Conservation (phyloP, 2,329 filamentous ascomycete genomes). For the Sporothrix pallida region DNA sequence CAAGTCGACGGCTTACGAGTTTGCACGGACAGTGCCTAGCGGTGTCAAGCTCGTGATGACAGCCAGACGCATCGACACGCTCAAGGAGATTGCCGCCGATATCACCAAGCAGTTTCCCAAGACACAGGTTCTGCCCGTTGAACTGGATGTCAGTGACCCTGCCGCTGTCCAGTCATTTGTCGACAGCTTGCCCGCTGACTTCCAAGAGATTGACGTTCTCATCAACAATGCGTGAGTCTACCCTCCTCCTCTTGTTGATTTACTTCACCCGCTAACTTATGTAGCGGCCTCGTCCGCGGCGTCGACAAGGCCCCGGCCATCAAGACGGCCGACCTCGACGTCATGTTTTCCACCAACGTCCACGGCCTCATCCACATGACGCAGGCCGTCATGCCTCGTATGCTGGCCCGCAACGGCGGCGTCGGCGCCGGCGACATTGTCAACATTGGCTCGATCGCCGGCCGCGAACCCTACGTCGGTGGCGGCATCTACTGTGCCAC, state of each 20-base stretch:
- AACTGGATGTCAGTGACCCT: conserved; percentile 84
- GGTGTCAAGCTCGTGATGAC: conserved; percentile 84
- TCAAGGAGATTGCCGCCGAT: conserved; percentile 76
- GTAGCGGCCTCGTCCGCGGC: conserved; percentile 78
- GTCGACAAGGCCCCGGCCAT: conserved; percentile 86
- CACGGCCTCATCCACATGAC: conserved; percentile 96
- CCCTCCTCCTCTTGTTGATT: no score
- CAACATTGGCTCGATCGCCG: conserved; percentile 89
- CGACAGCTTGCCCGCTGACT: conserved; percentile 75
- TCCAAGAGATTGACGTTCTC: conserved; percentile 81
- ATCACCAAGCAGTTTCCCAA: conserved; percentile 80
- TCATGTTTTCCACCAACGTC: conserved; percentile 94
- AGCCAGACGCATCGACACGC: conserved; percentile 79
- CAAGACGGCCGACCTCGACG: conserved; percentile 75
- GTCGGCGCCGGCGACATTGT: conserved; percentile 90
- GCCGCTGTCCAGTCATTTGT: conserved; percentile 77
- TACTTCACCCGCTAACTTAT: no score
- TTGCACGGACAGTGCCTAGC: conserved; percentile 78
- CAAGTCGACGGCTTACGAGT: conserved; percentile 83
- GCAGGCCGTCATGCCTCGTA: conserved; percentile 83
- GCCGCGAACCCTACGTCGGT: conserved; percentile 81
- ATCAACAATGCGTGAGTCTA: conserved; percentile 79
- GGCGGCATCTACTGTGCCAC: conserved; percentile 93
- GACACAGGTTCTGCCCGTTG: conserved; percentile 80
- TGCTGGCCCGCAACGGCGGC: conserved; percentile 70